Conservation (phyloP, 2,329 filamentous ascomycete genomes). For the Gaeumannomyces sp. region DNA sequence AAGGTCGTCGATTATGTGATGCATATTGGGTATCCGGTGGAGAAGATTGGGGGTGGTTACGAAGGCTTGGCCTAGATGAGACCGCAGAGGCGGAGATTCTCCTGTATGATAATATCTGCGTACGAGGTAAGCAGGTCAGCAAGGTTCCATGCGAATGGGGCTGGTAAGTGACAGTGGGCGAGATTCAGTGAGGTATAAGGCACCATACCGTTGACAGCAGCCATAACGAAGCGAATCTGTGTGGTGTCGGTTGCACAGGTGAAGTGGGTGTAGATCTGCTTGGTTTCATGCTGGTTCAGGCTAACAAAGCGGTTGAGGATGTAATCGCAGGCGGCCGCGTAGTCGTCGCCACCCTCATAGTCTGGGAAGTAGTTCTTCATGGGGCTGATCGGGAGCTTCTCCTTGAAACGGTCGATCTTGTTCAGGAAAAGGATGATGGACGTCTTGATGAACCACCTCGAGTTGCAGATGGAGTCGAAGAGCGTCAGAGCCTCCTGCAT, state of each 20-base stretch:
- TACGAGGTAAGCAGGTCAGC: conserved; percentile 32
- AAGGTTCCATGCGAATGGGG: neutral
- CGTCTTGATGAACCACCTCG: conserved; percentile 84
- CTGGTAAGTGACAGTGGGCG: neutral
- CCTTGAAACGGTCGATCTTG: conserved; percentile 86
- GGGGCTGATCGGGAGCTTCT: conserved; percentile 75
- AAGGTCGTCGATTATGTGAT: conserved; percentile 9
- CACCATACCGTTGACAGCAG: conserved; percentile 86
- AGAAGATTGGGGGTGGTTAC: conserved; percentile 2
- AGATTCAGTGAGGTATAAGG: neutral
- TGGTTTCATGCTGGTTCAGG: conserved; percentile 97
- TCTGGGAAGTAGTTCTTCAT: conserved; percentile 87
- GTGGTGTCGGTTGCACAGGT: conserved; percentile 98
- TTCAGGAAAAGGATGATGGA: conserved; percentile 85
- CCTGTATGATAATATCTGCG: conserved; percentile 98
- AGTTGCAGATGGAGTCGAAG: conserved; percentile 84
- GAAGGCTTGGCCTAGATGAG: conserved; percentile 15
- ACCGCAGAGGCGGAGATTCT: conserved; percentile 67
- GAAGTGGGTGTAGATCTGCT: conserved; percentile 99
- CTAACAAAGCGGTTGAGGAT: conserved; percentile 95
- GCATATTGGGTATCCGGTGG: conserved; percentile 11
- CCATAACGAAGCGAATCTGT: conserved; percentile 99
- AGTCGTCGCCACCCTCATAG: conserved; percentile 93
- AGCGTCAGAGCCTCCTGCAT: conserved; percentile 86
- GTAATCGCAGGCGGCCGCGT: conserved; percentile 93